These are phyloP conservation scores for Lasiodiplodia theobromae DNA, from an alignment of 2,329 filamentous ascomycete species.

Conservation along the genomic window DNA sequence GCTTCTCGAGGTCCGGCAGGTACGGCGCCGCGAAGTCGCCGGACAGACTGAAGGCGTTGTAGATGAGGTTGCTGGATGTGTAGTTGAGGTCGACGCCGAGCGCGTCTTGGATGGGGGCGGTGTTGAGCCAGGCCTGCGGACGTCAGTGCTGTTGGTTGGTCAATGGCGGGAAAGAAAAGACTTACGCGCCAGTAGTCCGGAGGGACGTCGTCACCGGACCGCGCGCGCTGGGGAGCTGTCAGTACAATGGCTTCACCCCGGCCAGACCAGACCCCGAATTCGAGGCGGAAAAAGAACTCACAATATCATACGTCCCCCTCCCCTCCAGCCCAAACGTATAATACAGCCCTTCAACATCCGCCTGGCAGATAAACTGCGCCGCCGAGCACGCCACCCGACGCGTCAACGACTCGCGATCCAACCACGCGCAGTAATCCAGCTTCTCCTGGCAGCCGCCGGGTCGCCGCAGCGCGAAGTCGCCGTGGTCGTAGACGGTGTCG, in stretches of 20 bases:
- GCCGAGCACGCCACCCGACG: slow-evolving; percentile 51
- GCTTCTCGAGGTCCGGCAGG: slow-evolving; percentile 33
- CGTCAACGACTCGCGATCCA: slow-evolving; percentile 35
- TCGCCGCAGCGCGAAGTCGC: slow-evolving; percentile 53
- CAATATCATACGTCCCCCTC: slow-evolving; percentile 65
- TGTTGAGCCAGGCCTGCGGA: slow-evolving; percentile 51
- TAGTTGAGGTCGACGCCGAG: slow-evolving; percentile 69
- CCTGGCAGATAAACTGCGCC: slow-evolving; percentile 56
- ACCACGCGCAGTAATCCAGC: slow-evolving; percentile 52
- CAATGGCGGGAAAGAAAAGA: not conserved
- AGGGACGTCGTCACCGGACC: slow-evolving; percentile 50
- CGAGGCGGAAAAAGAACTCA: slow-evolving; percentile 31
- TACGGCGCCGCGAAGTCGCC: slow-evolving; percentile 50
- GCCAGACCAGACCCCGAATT: too few species aligned
- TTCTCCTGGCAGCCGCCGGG: slow-evolving; percentile 62
- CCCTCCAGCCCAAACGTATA: slow-evolving; percentile 44
- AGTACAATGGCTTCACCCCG: not conserved
- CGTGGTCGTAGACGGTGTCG: slow-evolving; percentile 54
- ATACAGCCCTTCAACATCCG: slow-evolving; percentile 55
- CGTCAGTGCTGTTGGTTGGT: not conserved
- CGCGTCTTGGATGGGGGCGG: slow-evolving; percentile 62
- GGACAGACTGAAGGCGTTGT: slow-evolving; percentile 51
- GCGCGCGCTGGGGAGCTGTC: slow-evolving; percentile 42
- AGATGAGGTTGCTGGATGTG: slow-evolving; percentile 49
- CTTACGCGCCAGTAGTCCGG: slow-evolving; percentile 29